Conservation (phyloP, 495 filamentous ascomycete genomes). For the Aspergillus avenaceus region DNA sequence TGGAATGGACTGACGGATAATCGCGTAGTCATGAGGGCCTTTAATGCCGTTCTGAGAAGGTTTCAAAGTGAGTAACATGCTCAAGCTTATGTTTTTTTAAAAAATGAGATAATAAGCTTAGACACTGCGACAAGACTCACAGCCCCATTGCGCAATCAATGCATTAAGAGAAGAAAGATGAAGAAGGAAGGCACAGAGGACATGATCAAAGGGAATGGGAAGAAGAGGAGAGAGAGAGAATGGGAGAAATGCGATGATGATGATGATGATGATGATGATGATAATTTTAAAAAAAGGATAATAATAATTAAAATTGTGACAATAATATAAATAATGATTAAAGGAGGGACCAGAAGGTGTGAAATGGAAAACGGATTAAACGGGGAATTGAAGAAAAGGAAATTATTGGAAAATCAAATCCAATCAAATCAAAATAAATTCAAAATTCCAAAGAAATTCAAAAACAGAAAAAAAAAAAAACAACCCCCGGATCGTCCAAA, state of each 20-base stretch:
- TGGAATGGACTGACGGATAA: constrained; percentile 27
- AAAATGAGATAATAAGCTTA: no score
- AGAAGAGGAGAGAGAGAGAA: constrained; percentile 1
- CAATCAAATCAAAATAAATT: background rate
- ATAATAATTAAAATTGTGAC: no score
- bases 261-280: constrained; percentile 1
- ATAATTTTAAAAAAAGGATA: background rate
- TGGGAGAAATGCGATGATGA: background rate
- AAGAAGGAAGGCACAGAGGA: constrained; percentile 1
- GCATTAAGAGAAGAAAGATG: background rate
- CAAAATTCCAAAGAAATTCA: background rate
- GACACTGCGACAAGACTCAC: background rate
- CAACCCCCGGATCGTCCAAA: constrained; percentile 16
- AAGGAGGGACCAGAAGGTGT: no score
- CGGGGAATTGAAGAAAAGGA: background rate
- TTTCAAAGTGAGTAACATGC: constrained; percentile 44
- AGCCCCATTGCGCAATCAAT: background rate
- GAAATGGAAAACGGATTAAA: background rate
- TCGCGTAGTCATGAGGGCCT: constrained; percentile 37
- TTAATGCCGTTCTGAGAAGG: constrained; percentile 36
- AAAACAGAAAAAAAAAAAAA: background rate
- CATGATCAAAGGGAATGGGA: background rate
- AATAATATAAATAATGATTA: no score
- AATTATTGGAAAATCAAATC: background rate
- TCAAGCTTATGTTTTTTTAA: no score